These are phyloP conservation scores for Ceratobasidium sp. DNA, from an alignment of 1,284 basidiomycete species.

Conservation along the genomic window DNA sequence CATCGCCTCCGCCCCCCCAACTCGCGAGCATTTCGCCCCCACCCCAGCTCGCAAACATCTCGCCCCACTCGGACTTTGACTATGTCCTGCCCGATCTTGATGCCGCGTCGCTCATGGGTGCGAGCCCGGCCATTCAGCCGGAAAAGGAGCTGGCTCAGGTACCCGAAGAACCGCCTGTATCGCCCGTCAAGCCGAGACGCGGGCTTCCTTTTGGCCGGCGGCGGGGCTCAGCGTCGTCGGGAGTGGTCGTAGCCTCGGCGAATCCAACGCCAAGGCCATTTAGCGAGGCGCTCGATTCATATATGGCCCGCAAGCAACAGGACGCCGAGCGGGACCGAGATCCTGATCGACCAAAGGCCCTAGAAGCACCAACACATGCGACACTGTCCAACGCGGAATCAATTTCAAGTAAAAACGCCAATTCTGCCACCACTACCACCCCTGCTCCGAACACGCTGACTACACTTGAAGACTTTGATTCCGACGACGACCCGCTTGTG, in stretches of 20 bases:
- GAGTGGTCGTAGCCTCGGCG: background rate
- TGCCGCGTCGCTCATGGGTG: background rate
- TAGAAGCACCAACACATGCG: background rate
- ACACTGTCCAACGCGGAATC: background rate
- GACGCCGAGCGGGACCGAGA: constrained; percentile 1
- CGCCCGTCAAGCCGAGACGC: constrained; percentile 5
- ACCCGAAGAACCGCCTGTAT: background rate
- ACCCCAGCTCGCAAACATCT: constrained; percentile 18
- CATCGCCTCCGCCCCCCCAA: background rate
- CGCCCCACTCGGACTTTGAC: constrained; percentile 8
- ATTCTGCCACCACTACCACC: background rate
- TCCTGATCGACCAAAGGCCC: background rate
- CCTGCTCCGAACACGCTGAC: background rate
- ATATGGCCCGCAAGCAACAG: constrained; percentile 21
- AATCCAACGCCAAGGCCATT: background rate
- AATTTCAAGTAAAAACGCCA: background rate
- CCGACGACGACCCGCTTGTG: constrained; percentile 37
- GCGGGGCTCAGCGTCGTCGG: constrained; percentile 10
- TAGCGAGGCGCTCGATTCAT: constrained; percentile 25
- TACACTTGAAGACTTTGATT: constrained; percentile 9
- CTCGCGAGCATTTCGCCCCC: background rate
- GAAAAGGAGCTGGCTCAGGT: background rate
- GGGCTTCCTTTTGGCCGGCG: constrained; percentile 13
- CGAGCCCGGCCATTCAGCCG: background rate
- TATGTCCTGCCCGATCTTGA: constrained; percentile 30